These are phyloP conservation scores for Diplogelasinospora grovesii DNA, from an alignment of 495 filamentous ascomycete genomes.

Conservation along the genomic window DNA sequence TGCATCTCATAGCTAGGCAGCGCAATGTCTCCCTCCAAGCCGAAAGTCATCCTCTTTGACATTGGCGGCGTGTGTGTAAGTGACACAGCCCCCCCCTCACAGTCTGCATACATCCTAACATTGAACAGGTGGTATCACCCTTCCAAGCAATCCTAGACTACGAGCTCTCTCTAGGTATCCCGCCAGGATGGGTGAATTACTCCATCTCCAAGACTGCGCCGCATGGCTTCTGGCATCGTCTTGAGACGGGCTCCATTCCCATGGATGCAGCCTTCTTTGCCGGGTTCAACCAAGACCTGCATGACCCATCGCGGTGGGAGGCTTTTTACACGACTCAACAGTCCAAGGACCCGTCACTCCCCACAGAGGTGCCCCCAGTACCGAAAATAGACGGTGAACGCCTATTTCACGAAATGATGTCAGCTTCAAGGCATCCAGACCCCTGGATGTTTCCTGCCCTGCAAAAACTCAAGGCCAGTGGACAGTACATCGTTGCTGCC, in stretches of 20 bases:
- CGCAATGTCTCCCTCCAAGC: conserved; percentile 26
- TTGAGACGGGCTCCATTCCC: conserved; percentile 69
- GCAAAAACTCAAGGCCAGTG: conserved; percentile 54
- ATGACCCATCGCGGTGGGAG: conserved; percentile 57
- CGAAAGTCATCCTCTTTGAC: conserved; percentile 86
- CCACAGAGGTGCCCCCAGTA: conserved; percentile 48
- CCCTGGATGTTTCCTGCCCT: conserved; percentile 84
- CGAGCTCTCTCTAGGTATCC: conserved; percentile 66
- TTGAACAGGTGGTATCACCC: conserved; percentile 73
- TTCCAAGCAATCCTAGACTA: conserved; percentile 90
- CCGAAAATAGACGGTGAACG: conserved; percentile 71
- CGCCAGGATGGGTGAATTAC: conserved; percentile 83
- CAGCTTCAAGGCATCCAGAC: conserved; percentile 60
- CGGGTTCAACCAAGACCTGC: conserved; percentile 69
- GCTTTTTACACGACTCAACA: conserved; percentile 34
- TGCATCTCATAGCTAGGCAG: no score
- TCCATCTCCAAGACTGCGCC: conserved; percentile 72
- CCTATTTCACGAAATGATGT: conserved; percentile 94
- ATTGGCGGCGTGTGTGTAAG: conserved; percentile 96
- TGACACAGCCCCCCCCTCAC: conserved; percentile 6
- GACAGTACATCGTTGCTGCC: conserved; percentile 68
- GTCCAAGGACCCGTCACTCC: conserved; percentile 26
- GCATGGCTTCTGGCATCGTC: conserved; percentile 78
- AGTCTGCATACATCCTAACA: conserved; percentile 11
- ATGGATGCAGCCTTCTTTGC: conserved; percentile 70